Evolutionary conservation across 345 rosid species (phyloP), one percentile per base, ranked within the genome.

Genomic region (Gynandropsis gynandra): DNA sequence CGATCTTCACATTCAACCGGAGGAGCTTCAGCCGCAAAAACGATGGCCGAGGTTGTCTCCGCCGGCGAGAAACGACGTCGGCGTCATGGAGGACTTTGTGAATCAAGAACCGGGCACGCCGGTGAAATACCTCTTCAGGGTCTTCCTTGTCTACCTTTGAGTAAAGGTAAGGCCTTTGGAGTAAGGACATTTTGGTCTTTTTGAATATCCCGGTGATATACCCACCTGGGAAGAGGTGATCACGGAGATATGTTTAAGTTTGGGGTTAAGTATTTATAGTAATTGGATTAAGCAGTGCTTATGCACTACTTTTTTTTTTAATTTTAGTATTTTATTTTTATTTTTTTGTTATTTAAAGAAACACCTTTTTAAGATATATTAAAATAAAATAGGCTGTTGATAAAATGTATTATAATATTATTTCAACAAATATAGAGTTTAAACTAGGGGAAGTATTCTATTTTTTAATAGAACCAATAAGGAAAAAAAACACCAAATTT

Each of bases 101-200:
- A 59, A 90, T 80, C 84, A 87, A 73, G 76, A 87, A 90, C 70
- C 77, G 92, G 19, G 96, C 95, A 69, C 77, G 52, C 46, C 82
- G 57, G 43, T 71, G 87, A 13, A 37, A 43, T 0, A 70, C 8
- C 59, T 82, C 96, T 52, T 87, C 80, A 0, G 80, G 85, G 58
- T 79, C 89, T 58, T 90, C 96, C 64, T 80, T 76, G 19, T 77
- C 67, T 42, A 90, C 8, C 75, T 68, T 83, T 20, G 89, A 62
- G 78, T 90, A 90, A 0, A 18, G 62, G 32, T 40, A 54, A 0
- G 72, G 50, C 49, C 52, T 72, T 16, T 59, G 73, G 71, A 55
- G 27, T 12, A 67, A 1, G 36, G 61, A 52, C 94, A 80, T 80
- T 31, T 54, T 63, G 57, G 50, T 59, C 56, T 35, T 52, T 52